Base-by-base conservation (phyloP, 2,329 filamentous ascomycete species). In the Ceratocystis smalleyi region DNA sequence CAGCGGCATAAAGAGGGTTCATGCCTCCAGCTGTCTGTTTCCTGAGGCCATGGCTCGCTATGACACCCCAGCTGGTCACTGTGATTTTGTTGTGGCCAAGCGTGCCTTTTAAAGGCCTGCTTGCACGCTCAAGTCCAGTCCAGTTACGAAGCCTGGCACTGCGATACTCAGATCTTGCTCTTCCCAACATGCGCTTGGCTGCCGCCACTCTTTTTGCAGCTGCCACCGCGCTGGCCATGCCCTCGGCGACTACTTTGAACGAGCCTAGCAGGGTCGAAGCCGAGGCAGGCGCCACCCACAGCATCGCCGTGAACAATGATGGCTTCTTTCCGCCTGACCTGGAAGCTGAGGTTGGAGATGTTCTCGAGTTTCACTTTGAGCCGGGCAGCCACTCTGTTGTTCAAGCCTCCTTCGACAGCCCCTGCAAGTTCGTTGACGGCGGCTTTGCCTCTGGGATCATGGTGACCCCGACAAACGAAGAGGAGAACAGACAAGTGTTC, bases 341-440 rank as follows among this genome's bases (percentile, higher is more conserved):
- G 51, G 75, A 75, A 2, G 81, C 80, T n/a, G 71, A 73, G 12
- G 65, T 76, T 8, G 80, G 80, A 66, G 78, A 81, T 66, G 68
- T 79, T 3, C 71, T 83, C 65, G 79, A 83, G 72, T 83, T 78
- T 74, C 77, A 79, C 69, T 83, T 79, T 75, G 76, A 76, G 67
- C 75, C 79, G 8, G 70, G 68, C 64, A 80, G 78, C 72, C 80
- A 82, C 75, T 76, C 76, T 17, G 73, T 83, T 54, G 74, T 69
- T 1, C 72, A 77, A 69, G 76, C 76, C 54, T 73, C 69, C 70
- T 78, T 78, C 66, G 73, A 67, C 63, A 67, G 72, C 57, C 77
- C 76, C 17, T 79, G 78, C 72, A 77, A 35, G 32, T 35, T 77
- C 1, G 71, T 75, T 10, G 71, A 71, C 65, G 76, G 73, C 59